These are phyloP conservation scores for Puccinia coronata DNA, from an alignment of 1,284 basidiomycete species.

Conservation along the genomic window DNA sequence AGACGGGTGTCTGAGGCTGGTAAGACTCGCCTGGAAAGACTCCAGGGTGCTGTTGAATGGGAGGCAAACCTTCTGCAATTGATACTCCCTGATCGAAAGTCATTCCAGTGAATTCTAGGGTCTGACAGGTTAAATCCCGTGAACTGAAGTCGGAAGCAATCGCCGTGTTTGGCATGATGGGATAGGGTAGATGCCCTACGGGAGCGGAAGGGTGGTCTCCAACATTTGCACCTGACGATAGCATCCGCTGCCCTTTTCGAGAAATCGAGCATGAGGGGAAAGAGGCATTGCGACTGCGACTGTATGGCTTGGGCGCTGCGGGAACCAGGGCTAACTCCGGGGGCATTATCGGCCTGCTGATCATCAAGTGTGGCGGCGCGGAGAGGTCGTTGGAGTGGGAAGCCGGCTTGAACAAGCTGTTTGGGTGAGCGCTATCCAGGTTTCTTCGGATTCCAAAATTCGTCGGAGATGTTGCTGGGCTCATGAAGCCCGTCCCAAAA, in stretches of 20 bases:
- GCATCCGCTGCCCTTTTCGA: neutral
- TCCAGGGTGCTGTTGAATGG: neutral
- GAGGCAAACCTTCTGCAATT: neutral
- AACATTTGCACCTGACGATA: neutral
- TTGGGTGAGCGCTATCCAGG: neutral
- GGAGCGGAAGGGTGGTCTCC: neutral
- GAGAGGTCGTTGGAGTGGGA: neutral
- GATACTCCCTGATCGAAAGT: neutral
- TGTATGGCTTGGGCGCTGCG: neutral
- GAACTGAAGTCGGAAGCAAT: constrained; percentile 4
- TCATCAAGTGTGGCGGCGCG: neutral
- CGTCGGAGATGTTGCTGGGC: constrained; percentile 11
- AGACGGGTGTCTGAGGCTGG: neutral
- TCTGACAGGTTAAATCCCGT: neutral
- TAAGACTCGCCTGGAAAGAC: neutral
- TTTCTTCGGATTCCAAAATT: neutral
- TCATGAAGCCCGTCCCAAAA: constrained; percentile 11
- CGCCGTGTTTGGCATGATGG: neutral
- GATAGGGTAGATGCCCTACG: neutral
- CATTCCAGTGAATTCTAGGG: neutral
- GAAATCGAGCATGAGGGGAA: neutral
- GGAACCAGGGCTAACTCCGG: constrained; percentile 19
- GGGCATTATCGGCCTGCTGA: constrained; percentile 7
- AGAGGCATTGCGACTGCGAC: constrained; percentile 15
- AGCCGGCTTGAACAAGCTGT: neutral